Conservation (phyloP, 176 grass and related monocot species). For the Urochloa ruziziensis region DNA sequence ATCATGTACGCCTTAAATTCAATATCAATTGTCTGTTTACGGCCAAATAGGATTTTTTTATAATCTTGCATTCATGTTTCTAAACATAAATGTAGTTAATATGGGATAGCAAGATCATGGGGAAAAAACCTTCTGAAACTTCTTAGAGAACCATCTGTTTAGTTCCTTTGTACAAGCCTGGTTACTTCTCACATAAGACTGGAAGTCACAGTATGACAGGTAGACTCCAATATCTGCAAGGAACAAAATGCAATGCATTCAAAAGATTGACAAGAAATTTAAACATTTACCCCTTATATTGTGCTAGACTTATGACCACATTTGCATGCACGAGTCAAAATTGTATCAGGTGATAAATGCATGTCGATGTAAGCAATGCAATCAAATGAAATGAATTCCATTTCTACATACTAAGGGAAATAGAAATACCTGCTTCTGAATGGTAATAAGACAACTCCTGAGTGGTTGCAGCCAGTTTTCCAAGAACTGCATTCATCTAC, state of each 20-base stretch:
- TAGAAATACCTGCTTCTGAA: conserved; percentile 46
- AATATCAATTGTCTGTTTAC: background rate
- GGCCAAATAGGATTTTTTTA: conserved; percentile 10
- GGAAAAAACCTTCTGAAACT: conserved; percentile 52
- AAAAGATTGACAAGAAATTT: conserved; percentile 8
- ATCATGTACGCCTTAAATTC: background rate
- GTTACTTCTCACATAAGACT: conserved; percentile 29
- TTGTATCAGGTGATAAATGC: background rate
- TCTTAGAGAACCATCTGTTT: conserved; percentile 49
- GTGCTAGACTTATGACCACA: background rate
- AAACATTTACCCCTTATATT: background rate
- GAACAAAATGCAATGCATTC: conserved; percentile 22
- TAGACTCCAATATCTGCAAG: conserved; percentile 46
- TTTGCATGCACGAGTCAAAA: conserved; percentile 26
- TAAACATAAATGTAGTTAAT: conserved; percentile 24
- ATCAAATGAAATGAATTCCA: conserved; percentile 25
- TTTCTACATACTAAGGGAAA: conserved; percentile 18
- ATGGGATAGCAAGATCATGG: background rate
- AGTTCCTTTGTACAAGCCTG: conserved; percentile 39
- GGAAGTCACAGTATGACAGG: conserved; percentile 44
- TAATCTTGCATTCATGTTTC: background rate
- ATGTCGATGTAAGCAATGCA: conserved; percentile 5
- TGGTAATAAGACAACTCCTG: conserved; percentile 56
- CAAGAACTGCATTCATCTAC: conserved; percentile 52
- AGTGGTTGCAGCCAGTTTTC: conserved; percentile 44